phyloP scores from a whole-genome alignment of 768 basidiomycete species.

The Kwoniella botswanensis region DNA sequence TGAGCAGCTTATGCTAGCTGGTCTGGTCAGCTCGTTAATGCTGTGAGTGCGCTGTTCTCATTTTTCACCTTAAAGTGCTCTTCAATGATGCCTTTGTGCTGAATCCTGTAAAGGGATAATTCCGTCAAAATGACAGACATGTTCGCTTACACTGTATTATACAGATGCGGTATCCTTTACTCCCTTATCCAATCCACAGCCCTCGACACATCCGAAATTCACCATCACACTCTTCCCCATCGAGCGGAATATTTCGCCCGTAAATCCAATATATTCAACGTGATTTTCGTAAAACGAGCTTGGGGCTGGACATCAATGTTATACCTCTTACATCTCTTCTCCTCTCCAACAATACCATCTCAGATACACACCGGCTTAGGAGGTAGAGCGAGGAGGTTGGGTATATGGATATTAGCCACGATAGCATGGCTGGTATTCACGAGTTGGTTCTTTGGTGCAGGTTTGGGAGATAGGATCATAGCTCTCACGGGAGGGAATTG shows the following conservation, averaged over 20 bases:
- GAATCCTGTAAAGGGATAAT: too few species aligned
- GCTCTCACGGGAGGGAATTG: slow-evolving; percentile 45
- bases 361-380: slow-evolving; percentile 4
- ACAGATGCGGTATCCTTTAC: slow-evolving; percentile 38
- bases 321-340: slow-evolving; percentile 57
- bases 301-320: slow-evolving; percentile 87
- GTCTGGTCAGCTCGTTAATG: slow-evolving; percentile 17
- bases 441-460: slow-evolving; percentile 51
- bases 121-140: too few species aligned
- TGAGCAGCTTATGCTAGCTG: slow-evolving; percentile 21
- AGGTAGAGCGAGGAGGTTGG: slow-evolving; percentile 23
- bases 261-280: slow-evolving; percentile 81
- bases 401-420: slow-evolving; percentile 35
- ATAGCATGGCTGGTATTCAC: slow-evolving; percentile 45
- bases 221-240: slow-evolving; percentile 65
- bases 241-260: slow-evolving; percentile 73
- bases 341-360: slow-evolving; percentile 22
- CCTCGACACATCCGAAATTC: slow-evolving; percentile 82
- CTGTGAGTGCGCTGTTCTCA: slow-evolving; percentile 6
- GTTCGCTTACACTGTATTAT: too few species aligned
- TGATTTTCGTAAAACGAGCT: slow-evolving; percentile 82
- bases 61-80: neutral
- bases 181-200: slow-evolving; percentile 65
- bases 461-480: slow-evolving; percentile 50
- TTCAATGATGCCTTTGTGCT: neutral